Conservation (phyloP, 1,284 basidiomycete species). For the Porodaedalea pini region DNA sequence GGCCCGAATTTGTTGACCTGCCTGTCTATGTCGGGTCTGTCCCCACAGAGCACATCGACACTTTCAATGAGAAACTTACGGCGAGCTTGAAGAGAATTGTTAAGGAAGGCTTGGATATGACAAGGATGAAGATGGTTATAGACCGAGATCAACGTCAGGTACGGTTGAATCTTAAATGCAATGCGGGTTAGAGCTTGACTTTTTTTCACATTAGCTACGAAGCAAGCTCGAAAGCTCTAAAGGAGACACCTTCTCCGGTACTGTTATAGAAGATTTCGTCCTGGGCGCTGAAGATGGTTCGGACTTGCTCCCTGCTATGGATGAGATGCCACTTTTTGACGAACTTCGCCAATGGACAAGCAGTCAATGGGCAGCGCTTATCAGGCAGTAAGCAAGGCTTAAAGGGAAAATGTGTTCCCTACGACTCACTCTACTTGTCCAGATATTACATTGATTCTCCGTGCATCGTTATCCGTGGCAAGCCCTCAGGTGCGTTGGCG, state of each 20-base stretch:
- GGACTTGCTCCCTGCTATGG: constrained; percentile 70
- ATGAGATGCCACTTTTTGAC: constrained; percentile 77
- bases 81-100: constrained; percentile 71
- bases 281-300: constrained; percentile 86
- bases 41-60: constrained; percentile 74
- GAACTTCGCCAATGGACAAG: constrained; percentile 69
- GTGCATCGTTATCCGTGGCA: constrained; percentile 76
- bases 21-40: constrained; percentile 83
- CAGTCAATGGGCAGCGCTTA: constrained; percentile 76
- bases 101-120: constrained; percentile 84
- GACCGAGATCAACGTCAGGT: constrained; percentile 87
- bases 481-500: constrained; percentile 84
- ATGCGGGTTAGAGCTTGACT: neutral
- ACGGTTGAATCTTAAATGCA: constrained; percentile 17
- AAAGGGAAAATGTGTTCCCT: constrained; percentile 2
- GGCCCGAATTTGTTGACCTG: constrained; percentile 74
- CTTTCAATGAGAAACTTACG: constrained; percentile 69
- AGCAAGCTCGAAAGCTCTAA: constrained; percentile 74
- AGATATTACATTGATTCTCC: constrained; percentile 79
- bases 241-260: constrained; percentile 70
- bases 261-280: constrained; percentile 82
- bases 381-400: constrained; percentile 57
- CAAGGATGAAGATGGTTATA: constrained; percentile 85
- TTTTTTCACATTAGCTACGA: constrained; percentile 47
- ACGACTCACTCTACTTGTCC: constrained; percentile 1